Conservation (phyloP, 768 basidiomycete species). For the Russula griseocarnosa region DNA sequence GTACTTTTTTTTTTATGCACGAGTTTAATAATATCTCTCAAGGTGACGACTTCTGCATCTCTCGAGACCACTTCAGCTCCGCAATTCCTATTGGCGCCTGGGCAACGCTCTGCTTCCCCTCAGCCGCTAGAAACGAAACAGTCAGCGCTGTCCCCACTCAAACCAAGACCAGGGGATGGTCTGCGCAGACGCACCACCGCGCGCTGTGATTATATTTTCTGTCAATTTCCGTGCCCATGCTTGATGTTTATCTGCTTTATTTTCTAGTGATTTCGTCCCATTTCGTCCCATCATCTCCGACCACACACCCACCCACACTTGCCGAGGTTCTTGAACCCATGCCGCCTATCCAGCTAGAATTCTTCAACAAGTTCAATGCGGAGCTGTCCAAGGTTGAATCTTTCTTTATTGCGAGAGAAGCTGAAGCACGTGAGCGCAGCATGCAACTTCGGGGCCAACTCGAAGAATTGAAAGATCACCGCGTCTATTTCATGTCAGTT, state of each 20-base stretch:
- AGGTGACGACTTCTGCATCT: background rate
- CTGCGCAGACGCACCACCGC: constrained; percentile 18
- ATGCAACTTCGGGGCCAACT: constrained; percentile 29
- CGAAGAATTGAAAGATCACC: constrained; percentile 23
- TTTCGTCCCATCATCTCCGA: background rate
- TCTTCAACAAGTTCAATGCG: constrained; percentile 71
- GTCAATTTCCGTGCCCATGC: background rate
- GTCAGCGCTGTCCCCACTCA: background rate
- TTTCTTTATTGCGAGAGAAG: constrained; percentile 75
- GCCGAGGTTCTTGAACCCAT: constrained; percentile 48
- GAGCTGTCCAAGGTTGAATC: constrained; percentile 82
- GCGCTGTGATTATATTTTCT: constrained; percentile 8
- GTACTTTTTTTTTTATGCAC: background rate
- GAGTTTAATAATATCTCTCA: background rate
- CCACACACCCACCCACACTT: constrained; percentile 29
- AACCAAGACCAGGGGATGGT: background rate
- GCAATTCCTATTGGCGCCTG: no score
- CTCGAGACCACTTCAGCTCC: background rate
- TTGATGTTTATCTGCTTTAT: background rate
- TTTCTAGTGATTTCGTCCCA: constrained; percentile 1
- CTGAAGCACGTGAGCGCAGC: constrained; percentile 50
- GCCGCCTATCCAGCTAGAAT: constrained; percentile 57
- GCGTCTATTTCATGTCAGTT: constrained; percentile 21
- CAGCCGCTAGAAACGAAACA: background rate
- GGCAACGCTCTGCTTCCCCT: background rate